Evolutionary conservation across 495 filamentous ascomycete species (phyloP).

Genomic region (Bathelium albidoporum): DNA sequence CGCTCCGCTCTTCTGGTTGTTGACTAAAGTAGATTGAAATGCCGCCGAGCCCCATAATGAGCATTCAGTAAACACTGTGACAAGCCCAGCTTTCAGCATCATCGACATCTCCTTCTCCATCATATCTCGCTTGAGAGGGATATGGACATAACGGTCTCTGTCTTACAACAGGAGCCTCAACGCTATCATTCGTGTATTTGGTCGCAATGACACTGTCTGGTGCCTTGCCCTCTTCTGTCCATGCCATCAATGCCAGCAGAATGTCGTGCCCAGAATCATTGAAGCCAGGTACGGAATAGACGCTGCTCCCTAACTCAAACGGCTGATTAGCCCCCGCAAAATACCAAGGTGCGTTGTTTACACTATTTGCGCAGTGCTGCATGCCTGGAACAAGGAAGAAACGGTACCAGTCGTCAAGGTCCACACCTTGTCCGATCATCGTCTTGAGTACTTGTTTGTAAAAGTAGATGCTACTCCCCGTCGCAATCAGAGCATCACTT

Average conservation of each 20-base stretch:
- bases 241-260: slow-evolving; percentile 41
- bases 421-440: slow-evolving; percentile 21
- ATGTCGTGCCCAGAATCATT: slow-evolving; percentile 36
- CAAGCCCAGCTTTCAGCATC: slow-evolving; percentile 24
- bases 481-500: slow-evolving; percentile 40
- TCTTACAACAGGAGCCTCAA: slow-evolving; percentile 15
- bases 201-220: slow-evolving; percentile 26
- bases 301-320: slow-evolving; percentile 6
- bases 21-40: too few relatives aligned
- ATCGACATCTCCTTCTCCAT: slow-evolving; percentile 16
- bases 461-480: slow-evolving; percentile 33
- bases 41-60: too few relatives aligned
- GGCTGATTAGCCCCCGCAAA: slow-evolving; percentile 18
- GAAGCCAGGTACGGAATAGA: slow-evolving; percentile 33
- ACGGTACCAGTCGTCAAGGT: slow-evolving; percentile 29
- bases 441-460: slow-evolving; percentile 35
- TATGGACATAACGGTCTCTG: slow-evolving; percentile 29
- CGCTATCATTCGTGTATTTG: slow-evolving; percentile 23
- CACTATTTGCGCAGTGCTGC: slow-evolving; percentile 29
- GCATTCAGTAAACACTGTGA: not conserved
- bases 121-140: slow-evolving; percentile 21
- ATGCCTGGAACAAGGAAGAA: slow-evolving; percentile 40
- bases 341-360: slow-evolving; percentile 29
- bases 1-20: too few relatives aligned
- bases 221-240: slow-evolving; percentile 37